Conservation (phyloP, 2,329 filamentous ascomycete genomes). For the Diaporthe destruens region DNA sequence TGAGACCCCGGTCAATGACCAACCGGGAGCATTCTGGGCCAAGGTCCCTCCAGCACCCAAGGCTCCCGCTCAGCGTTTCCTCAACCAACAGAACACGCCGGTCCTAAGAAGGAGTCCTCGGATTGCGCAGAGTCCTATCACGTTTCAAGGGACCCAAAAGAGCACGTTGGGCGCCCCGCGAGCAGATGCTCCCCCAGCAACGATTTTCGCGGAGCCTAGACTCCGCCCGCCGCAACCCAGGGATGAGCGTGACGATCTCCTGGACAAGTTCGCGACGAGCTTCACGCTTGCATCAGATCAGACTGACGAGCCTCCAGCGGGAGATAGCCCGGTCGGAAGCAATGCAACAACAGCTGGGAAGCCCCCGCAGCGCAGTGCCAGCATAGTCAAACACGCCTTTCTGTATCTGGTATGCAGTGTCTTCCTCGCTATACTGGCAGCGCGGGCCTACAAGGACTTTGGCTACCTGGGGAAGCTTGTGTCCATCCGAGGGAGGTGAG, state of each 20-base stretch:
- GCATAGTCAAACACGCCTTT: background rate
- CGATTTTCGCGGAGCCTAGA: conserved; percentile 67
- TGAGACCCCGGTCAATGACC: conserved; percentile 58
- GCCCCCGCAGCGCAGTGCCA: background rate
- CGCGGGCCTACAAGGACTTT: conserved; percentile 12
- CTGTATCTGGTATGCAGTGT: background rate
- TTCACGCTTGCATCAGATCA: conserved; percentile 52
- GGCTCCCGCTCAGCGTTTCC: conserved; percentile 71
- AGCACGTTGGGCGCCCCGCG: conserved; percentile 33
- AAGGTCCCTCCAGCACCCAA: conserved; percentile 77
- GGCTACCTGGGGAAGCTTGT: background rate
- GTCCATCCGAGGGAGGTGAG: background rate
- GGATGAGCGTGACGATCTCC: conserved; percentile 57
- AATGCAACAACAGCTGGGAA: background rate
- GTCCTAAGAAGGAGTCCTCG: conserved; percentile 61
- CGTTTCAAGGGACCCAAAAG: conserved; percentile 60
- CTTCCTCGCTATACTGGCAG: conserved; percentile 8
- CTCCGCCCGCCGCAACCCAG: conserved; percentile 65
- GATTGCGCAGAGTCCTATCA: conserved; percentile 56
- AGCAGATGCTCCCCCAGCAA: conserved; percentile 31
- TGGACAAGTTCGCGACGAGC: conserved; percentile 59
- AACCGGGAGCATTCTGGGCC: conserved; percentile 73
- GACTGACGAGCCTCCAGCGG: background rate
- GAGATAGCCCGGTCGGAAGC: background rate
- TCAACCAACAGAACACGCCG: conserved; percentile 71